Evolutionary conservation across 768 basidiomycete genomes (phyloP), one percentile per base, ranked within the genome.

Genomic region (Gymnopilus junonius): DNA sequence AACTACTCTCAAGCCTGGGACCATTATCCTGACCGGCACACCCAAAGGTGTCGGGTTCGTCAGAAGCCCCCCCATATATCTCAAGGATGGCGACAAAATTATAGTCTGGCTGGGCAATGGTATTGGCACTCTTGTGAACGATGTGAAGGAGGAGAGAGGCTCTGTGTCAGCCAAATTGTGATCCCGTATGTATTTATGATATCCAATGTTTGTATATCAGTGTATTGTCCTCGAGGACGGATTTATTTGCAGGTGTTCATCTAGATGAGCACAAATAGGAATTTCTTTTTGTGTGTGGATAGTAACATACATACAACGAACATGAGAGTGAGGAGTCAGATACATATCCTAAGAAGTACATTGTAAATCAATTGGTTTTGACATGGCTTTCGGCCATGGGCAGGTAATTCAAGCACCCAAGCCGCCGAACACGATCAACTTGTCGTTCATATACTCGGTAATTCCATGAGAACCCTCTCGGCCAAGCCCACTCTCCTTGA

Each of bases 381-480:
- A 45, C n/a, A 15, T 29, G 29, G 15, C 11, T 29, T 51, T 51
- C 31, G 17, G 21, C 58, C 25, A 25, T 20, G 35, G 43, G 21
- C 8, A 12, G n/a, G 50, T 35, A 34, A 3, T 43, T 71, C 58
- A 74, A 51, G 71, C 58, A 55, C 76, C 74, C 67, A 93, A 69
- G 12, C 91, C 92, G 45, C 93, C 93, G 69, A 95, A 92, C 15
- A 86, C 85, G 68, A 95, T 91, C 76, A 92, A 70, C 75, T 95
- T 95, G 45, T 82, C 83, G 72, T 88, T 90, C 86, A 94, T 77
- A 70, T 93, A 99, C 69, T 98, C 97, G 42, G 89, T 85, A 66
- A 98, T 93, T 3, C 95, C 96, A 75, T 94, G 91, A 1, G 87
- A 85, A 6, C 97, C 97, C 71, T 97, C 95, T 34, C 93, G 83